Percentiles rank a stretch among this genome's conserved stretches.
Evolutionary conservation across 495 filamentous ascomycete species (phyloP).

Genomic region (Daldinia loculata): DNA sequence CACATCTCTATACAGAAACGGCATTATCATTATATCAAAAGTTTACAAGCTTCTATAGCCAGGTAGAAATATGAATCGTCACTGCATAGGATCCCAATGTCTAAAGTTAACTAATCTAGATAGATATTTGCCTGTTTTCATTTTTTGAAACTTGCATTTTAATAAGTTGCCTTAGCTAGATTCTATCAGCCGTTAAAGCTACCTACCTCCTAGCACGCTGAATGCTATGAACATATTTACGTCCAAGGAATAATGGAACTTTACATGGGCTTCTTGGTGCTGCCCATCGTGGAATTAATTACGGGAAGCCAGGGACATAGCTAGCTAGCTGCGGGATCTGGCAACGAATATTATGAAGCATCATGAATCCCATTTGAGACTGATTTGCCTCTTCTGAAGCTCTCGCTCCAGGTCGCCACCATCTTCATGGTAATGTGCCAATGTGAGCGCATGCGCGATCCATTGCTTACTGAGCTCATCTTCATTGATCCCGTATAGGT

Average conservation of each 20-base stretch:
- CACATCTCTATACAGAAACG: not conserved
- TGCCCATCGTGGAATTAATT: not conserved
- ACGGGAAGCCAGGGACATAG: not conserved
- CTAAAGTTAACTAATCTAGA: not conserved
- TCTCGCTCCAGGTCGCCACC: slow-evolving; percentile 59
- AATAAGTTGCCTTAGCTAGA: not conserved
- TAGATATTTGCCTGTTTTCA: not conserved
- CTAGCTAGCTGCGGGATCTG: not conserved
- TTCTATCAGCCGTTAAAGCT: not conserved
- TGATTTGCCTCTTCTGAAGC: slow-evolving; percentile 63
- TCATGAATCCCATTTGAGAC: slow-evolving; percentile 56
- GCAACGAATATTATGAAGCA: not conserved
- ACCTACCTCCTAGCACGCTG: too few relatives aligned
- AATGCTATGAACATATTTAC: not conserved
- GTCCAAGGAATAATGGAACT: not conserved
- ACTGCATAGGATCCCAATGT: not conserved
- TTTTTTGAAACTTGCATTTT: not conserved
- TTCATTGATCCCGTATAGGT: slow-evolving; percentile 68
- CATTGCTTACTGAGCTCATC: slow-evolving; percentile 68
- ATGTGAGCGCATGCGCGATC: slow-evolving; percentile 69
- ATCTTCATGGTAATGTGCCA: slow-evolving; percentile 66
- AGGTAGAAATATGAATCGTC: not conserved
- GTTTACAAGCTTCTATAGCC: too few relatives aligned
- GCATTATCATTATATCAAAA: not conserved
- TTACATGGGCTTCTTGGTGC: not conserved